These are phyloP conservation scores for Monosporozyma solicola DNA, from an alignment of 805 yeast species.

Conservation along the genomic window DNA sequence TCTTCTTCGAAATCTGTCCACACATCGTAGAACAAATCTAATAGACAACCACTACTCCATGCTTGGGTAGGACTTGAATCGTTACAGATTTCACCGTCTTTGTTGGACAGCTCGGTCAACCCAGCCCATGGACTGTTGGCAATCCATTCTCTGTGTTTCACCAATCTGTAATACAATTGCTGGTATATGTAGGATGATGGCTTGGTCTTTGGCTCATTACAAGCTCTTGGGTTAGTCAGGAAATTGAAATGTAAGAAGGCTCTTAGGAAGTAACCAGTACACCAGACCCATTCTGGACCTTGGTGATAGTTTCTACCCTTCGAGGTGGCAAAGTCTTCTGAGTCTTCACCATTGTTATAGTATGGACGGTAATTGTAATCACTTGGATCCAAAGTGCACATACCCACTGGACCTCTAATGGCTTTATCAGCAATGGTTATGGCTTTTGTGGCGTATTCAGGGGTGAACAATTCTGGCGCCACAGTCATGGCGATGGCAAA, in stretches of 20 bases:
- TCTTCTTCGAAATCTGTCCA: conserved; percentile 26
- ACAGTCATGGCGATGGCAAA: conserved; percentile 89
- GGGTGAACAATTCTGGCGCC: conserved; percentile 83
- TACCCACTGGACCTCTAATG: conserved; percentile 84
- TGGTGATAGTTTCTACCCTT: conserved; percentile 97
- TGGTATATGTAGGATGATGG: conserved; percentile 49
- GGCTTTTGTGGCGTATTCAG: conserved; percentile 52
- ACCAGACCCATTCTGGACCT: conserved; percentile 99
- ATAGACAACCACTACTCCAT: conserved; percentile 83
- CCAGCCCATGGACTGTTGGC: conserved; percentile 86
- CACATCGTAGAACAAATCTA: conserved; percentile 69
- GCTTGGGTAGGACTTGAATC: conserved; percentile 97
- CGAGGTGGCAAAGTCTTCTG: conserved; percentile 80
- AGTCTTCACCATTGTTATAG: conserved; percentile 73
- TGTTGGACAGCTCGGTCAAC: conserved; percentile 82
- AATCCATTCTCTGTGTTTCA: conserved; percentile 62
- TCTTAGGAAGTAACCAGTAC: conserved; percentile 75
- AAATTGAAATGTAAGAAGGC: conserved; percentile 56
- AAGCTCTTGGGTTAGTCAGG: conserved; percentile 30
- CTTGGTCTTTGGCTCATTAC: conserved; percentile 21
- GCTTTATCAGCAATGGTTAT: conserved; percentile 60
- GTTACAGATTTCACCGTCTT: conserved; percentile 67
- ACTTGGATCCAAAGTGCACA: conserved; percentile 85
- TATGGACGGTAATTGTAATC: conserved; percentile 90
- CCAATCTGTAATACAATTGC: conserved; percentile 50